Conservation (phyloP, 305 asterid species). For the Fraxinus latifolia region DNA sequence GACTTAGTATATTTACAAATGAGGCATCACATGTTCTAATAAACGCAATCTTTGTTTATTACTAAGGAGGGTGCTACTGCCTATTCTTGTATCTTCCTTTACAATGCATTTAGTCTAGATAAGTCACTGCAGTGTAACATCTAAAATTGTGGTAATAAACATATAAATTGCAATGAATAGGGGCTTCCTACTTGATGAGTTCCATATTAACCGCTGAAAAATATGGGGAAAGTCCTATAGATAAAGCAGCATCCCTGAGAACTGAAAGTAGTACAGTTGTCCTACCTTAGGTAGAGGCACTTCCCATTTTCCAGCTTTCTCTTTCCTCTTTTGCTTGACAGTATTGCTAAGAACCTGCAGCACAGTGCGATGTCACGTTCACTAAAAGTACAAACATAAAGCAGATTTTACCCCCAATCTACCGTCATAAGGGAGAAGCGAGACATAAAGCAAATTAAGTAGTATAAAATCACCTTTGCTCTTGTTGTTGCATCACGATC, state of each 20-base stretch:
- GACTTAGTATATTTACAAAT: neutral
- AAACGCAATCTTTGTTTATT: neutral
- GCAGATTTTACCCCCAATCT: neutral
- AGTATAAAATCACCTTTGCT: constrained; percentile 58
- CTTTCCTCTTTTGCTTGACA: constrained; percentile 91
- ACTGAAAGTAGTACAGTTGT: neutral
- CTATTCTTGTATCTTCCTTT: neutral
- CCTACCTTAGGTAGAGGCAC: constrained; percentile 95
- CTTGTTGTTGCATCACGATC: constrained; percentile 97
- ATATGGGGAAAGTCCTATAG: neutral
- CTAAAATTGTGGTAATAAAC: neutral
- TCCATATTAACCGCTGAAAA: neutral
- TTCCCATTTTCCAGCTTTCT: constrained; percentile 98
- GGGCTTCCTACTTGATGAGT: neutral
- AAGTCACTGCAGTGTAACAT: neutral
- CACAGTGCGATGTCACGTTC: constrained; percentile 3
- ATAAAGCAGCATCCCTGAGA: neutral
- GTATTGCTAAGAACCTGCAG: constrained; percentile 89
- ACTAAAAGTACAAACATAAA: neutral
- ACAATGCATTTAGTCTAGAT: neutral
- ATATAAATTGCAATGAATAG: neutral
- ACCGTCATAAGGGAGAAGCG: neutral
- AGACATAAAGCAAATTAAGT: constrained; percentile 7
- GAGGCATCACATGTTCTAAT: neutral
- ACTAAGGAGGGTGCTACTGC: neutral